These are phyloP conservation scores for Aspergillus bertholletiae DNA, from an alignment of 495 filamentous ascomycete species.

Conservation along the genomic window DNA sequence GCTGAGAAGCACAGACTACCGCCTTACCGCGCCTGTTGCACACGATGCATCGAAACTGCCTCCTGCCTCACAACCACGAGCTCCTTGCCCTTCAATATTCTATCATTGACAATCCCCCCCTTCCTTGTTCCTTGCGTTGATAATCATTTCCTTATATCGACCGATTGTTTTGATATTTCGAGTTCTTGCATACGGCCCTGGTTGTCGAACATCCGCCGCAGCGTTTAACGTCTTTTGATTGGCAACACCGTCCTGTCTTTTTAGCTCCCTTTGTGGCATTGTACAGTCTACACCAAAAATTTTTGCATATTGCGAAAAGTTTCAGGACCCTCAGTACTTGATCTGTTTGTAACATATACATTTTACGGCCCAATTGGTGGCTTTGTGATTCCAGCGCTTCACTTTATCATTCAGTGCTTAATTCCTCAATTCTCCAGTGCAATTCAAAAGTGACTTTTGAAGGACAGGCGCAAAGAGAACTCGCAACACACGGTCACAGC, in stretches of 20 bases:
- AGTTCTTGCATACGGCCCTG: neutral
- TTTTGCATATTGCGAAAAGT: neutral
- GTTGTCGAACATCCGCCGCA: neutral
- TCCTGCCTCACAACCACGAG: constrained; percentile 19
- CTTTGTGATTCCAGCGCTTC: constrained; percentile 8
- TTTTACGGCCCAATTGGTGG: constrained; percentile 10
- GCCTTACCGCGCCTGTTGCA: constrained; percentile 21
- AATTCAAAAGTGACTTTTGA: constrained; percentile 1
- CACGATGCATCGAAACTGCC: constrained; percentile 35
- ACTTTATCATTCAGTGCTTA: neutral
- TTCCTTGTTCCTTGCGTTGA: constrained; percentile 29
- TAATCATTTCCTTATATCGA: constrained; percentile 17
- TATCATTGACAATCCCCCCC: constrained; percentile 6
- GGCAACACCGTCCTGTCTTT: neutral
- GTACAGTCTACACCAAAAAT: neutral
- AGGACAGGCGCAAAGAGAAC: constrained; percentile 1
- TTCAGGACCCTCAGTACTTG: neutral
- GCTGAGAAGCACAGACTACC: constrained; percentile 19
- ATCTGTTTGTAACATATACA: constrained; percentile 14
- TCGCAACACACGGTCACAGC: neutral
- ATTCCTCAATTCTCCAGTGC: neutral
- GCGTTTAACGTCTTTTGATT: constrained; percentile 1
- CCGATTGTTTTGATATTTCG: neutral
- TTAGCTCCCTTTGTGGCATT: neutral
- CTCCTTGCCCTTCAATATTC: constrained; percentile 12